phyloP scores from a whole-genome alignment of 257 asterid genomes.

The Coffea canephora region DNA sequence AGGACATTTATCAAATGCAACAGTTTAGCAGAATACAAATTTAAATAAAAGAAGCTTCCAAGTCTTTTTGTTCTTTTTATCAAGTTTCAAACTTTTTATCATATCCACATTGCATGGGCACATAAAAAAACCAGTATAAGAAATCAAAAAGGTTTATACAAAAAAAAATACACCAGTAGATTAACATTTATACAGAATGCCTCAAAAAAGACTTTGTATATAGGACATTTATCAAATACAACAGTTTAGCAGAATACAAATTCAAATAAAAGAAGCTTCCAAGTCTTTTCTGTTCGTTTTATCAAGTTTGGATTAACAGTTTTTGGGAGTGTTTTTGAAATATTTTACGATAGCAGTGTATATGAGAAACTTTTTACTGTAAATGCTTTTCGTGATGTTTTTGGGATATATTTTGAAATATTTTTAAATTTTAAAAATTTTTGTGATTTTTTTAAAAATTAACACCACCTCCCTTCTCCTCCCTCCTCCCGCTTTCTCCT shows the following conservation, averaged over 20 bases:
- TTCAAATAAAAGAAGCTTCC: not conserved
- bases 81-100: not conserved
- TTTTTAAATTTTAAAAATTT: too few species aligned
- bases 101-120: not conserved
- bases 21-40: not conserved
- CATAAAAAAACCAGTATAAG: not conserved
- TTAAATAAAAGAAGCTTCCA: not conserved
- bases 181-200: not conserved
- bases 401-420: too few species aligned
- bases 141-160: not conserved
- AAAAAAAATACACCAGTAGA: not conserved
- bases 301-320: not conserved
- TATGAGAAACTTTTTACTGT: too few species aligned
- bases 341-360: too few species aligned
- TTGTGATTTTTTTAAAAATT: too few species aligned
- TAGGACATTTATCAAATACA: not conserved
- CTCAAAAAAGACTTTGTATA: not conserved
- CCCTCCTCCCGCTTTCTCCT: too few species aligned
- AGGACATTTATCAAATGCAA: not conserved
- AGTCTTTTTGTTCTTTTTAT: not conserved
- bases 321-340: too few species aligned
- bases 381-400: too few species aligned
- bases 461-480: too few species aligned
- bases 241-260: not conserved
- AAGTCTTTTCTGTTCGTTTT: not conserved